phyloP scores from a whole-genome alignment of 2,329 filamentous ascomycete species.

The Penicillium brevicompactum region DNA sequence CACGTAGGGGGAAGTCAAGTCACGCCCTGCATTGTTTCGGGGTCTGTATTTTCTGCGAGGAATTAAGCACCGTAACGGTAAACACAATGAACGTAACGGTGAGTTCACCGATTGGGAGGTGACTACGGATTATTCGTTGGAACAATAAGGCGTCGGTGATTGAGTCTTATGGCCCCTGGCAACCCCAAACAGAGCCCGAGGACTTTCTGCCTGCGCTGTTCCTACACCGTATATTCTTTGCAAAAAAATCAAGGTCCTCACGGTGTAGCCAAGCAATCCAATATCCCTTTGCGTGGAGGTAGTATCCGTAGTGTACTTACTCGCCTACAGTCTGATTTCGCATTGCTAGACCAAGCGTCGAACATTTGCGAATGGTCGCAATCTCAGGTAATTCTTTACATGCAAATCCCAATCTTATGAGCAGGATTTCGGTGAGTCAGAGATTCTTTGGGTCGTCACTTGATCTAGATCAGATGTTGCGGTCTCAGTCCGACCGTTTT shows the following conservation, averaged over 20 bases:
- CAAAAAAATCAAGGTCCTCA: neutral
- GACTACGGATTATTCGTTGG: neutral
- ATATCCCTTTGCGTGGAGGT: neutral
- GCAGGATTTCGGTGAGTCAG: neutral
- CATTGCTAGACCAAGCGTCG: neutral
- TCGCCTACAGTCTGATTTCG: neutral
- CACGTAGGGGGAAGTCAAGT: constrained; percentile 1
- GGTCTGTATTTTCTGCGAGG: constrained; percentile 13
- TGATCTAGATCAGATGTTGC: neutral
- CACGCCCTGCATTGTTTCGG: constrained; percentile 24
- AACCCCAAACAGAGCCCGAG: neutral
- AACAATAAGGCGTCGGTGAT: neutral
- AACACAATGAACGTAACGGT: neutral
- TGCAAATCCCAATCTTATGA: neutral
- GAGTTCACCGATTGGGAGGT: constrained; percentile 5
- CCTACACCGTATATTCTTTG: neutral
- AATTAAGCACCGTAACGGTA: constrained; percentile 14
- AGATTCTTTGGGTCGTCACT: neutral
- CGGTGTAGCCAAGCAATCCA: neutral
- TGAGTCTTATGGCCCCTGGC: neutral
- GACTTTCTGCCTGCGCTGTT: neutral
- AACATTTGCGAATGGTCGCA: neutral
- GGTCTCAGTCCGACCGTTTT: neutral
- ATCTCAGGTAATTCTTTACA: neutral
- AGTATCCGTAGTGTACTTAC: neutral